phyloP scores from a whole-genome alignment of 306 rosid genomes.

The Ormosia semicastrata region DNA sequence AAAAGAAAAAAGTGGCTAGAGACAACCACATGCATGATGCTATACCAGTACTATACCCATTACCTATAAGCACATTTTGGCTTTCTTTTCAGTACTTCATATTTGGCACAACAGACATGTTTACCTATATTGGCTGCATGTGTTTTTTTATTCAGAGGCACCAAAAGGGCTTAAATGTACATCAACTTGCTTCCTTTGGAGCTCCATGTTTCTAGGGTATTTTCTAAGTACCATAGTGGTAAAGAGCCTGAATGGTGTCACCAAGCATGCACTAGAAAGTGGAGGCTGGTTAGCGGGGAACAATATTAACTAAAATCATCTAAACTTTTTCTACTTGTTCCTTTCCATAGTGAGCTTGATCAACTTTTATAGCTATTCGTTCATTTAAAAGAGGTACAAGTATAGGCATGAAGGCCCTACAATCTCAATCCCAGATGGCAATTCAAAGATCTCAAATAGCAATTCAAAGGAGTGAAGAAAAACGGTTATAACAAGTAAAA shows the following conservation, averaged over 20 bases:
- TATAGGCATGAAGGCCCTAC: constrained; percentile 47
- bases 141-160: constrained; percentile 91
- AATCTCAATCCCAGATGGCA: constrained; percentile 1
- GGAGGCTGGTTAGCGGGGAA: constrained; percentile 86
- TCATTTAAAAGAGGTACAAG: constrained; percentile 67
- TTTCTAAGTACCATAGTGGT: too few species aligned
- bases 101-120: constrained; percentile 90
- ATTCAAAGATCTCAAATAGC: too few species aligned
- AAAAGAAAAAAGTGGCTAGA: constrained; percentile 67
- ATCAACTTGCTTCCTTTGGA: constrained; percentile 87
- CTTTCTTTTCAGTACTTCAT: constrained; percentile 82
- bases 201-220: constrained; percentile 88
- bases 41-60: constrained; percentile 58
- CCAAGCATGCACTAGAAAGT: constrained; percentile 47
- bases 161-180: constrained; percentile 72
- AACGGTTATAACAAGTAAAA: background rate
- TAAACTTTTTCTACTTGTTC: constrained; percentile 68
- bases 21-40: constrained; percentile 68
- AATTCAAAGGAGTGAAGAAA: constrained; percentile 19
- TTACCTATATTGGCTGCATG: constrained; percentile 82
- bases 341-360: constrained; percentile 68
- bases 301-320: constrained; percentile 75
- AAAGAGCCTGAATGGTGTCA: constrained; percentile 63
- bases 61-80: constrained; percentile 85
- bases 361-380: constrained; percentile 62